phyloP scores from a whole-genome alignment of 208 protist species.

The Trypanosoma cruzi region DNA sequence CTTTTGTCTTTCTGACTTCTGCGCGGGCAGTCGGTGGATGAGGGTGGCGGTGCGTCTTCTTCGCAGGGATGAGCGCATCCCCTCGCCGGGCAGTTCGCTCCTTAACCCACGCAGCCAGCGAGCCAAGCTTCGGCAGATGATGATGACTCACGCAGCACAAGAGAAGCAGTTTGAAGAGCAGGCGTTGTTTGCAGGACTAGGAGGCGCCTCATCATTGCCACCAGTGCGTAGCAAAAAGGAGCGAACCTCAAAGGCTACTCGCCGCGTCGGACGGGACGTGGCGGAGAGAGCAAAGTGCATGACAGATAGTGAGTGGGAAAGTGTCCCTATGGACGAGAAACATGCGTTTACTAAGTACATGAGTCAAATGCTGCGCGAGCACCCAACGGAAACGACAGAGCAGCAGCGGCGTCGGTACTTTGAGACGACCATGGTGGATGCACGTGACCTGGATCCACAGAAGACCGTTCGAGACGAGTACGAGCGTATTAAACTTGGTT shows the following conservation, averaged over 20 bases:
- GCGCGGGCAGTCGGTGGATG: constrained; percentile 3
- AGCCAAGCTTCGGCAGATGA: constrained; percentile 43
- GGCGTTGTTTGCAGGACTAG: constrained; percentile 59
- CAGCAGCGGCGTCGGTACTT: constrained; percentile 89
- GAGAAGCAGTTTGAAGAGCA: constrained; percentile 54
- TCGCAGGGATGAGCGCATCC: constrained; percentile 18
- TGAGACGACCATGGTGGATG: constrained; percentile 81
- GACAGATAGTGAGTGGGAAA: constrained; percentile 84
- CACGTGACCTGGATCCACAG: constrained; percentile 57
- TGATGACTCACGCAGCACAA: constrained; percentile 31
- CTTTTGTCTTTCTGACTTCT: not conserved
- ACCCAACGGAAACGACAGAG: constrained; percentile 73
- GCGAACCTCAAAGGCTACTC: constrained; percentile 38
- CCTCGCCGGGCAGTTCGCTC: constrained; percentile 65
- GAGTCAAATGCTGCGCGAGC: constrained; percentile 48
- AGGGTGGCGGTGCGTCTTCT: constrained; percentile 13
- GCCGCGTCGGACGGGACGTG: constrained; percentile 41
- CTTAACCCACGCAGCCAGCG: constrained; percentile 73
- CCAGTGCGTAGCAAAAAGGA: constrained; percentile 41
- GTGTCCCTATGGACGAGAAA: constrained; percentile 72
- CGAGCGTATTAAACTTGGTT: constrained; percentile 79
- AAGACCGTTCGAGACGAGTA: constrained; percentile 68
- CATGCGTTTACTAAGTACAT: constrained; percentile 85
- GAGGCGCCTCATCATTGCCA: constrained; percentile 7
- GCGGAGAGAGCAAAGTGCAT: constrained; percentile 69